Evolutionary conservation across 352 stramenopile genomes (phyloP).

Genomic region (Globisporangium spinosum): DNA sequence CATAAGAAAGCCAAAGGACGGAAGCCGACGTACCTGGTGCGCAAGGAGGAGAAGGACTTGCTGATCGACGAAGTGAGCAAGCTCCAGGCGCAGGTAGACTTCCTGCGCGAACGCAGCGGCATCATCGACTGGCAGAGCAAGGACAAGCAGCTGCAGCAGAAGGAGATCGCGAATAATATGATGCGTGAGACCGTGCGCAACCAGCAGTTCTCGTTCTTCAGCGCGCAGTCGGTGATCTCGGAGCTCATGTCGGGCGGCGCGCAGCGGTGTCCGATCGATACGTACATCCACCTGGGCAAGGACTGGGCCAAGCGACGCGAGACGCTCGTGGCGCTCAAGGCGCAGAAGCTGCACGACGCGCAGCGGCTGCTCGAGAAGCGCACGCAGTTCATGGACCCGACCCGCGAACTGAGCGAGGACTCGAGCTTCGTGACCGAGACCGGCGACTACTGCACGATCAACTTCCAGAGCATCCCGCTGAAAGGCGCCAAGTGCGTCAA

Average conservation of each 20-base stretch:
- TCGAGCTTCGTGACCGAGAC: constrained; percentile 8
- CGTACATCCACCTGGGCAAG: constrained; percentile 40
- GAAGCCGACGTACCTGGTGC: constrained; percentile 47
- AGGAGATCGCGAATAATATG: constrained; percentile 42
- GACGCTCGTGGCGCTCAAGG: constrained; percentile 40
- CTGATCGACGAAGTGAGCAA: constrained; percentile 34
- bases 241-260: constrained; percentile 30
- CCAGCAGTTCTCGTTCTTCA: constrained; percentile 43
- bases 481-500: constrained; percentile 9
- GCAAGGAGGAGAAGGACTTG: constrained; percentile 46
- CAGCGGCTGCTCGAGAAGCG: constrained; percentile 42
- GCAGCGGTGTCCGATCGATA: constrained; percentile 33
- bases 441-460: constrained; percentile 18
- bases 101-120: constrained; percentile 27
- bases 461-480: constrained; percentile 14
- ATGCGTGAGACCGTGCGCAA: constrained; percentile 42
- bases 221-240: constrained; percentile 40
- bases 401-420: constrained; percentile 10
- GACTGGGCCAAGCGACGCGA: constrained; percentile 31
- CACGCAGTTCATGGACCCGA: constrained; percentile 38
- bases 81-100: constrained; percentile 36
- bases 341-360: constrained; percentile 43
- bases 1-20: constrained; percentile 30
- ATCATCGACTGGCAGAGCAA: constrained; percentile 16
- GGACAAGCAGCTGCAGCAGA: constrained; percentile 28